A percentile compares a stretch with the other conserved stretches of the same genome.
phyloP scores from a whole-genome alignment of 805 yeast genomes.

The Schwanniomyces sp. region DNA sequence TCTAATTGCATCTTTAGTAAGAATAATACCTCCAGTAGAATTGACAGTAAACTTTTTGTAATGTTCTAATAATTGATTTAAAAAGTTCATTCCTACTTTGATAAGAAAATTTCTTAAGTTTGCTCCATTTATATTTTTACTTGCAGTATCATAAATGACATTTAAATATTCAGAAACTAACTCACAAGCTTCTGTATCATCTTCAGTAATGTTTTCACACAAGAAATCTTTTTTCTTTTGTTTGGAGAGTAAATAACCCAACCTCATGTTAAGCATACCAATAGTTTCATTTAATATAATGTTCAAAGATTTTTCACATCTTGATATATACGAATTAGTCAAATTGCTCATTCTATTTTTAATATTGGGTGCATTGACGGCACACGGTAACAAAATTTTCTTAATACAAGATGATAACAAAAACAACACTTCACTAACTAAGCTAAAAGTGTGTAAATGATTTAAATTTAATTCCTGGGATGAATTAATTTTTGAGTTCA shows the following conservation, averaged over 20 bases:
- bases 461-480: slow-evolving; percentile 39
- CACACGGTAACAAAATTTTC: slow-evolving; percentile 73
- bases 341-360: slow-evolving; percentile 60
- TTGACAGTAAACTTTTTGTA: slow-evolving; percentile 74
- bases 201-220: slow-evolving; percentile 37
- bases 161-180: slow-evolving; percentile 55
- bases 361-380: slow-evolving; percentile 56
- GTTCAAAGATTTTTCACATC: slow-evolving; percentile 66
- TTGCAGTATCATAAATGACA: slow-evolving; percentile 39
- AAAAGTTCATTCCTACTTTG: slow-evolving; percentile 58
- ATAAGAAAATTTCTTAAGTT: slow-evolving; percentile 53
- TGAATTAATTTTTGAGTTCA: slow-evolving; percentile 19
- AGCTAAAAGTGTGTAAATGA: slow-evolving; percentile 49
- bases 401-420: slow-evolving; percentile 72
- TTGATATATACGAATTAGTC: slow-evolving; percentile 59
- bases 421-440: slow-evolving; percentile 59
- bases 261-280: slow-evolving; percentile 50
- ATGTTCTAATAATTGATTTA: slow-evolving; percentile 64
- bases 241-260: slow-evolving; percentile 48
- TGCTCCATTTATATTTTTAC: slow-evolving; percentile 29
- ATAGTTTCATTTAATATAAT: slow-evolving; percentile 60
- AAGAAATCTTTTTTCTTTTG: slow-evolving; percentile 77
- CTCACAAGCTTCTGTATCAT: slow-evolving; percentile 71
- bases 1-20: slow-evolving; percentile 79
- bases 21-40: slow-evolving; percentile 77